phyloP scores from a whole-genome alignment of 352 stramenopile genomes.

The Phytopythium litorale region DNA sequence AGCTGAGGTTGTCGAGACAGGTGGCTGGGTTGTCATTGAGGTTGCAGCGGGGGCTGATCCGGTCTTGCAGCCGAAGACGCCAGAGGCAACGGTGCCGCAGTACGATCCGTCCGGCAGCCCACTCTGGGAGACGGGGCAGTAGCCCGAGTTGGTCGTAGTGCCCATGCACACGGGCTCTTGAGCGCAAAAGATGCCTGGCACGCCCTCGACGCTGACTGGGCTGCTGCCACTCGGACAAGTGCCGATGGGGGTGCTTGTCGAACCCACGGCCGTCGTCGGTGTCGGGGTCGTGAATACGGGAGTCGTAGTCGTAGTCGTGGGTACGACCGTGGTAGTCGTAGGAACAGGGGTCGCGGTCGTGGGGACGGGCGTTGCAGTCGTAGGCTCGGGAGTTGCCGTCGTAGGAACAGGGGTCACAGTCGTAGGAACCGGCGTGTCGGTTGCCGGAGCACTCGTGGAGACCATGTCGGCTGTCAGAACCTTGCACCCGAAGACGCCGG shows the following conservation, averaged over 20 bases:
- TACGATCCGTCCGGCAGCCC: constrained; percentile 8
- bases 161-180: constrained; percentile 5
- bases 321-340: neutral
- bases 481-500: constrained; percentile 43
- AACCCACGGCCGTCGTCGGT: neutral
- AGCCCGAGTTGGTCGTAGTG: neutral
- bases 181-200: constrained; percentile 6
- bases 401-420: neutral
- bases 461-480: constrained; percentile 23
- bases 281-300: neutral
- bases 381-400: neutral
- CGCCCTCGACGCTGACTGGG: constrained; percentile 9
- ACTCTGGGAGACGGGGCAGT: constrained; percentile 7
- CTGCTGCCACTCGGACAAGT: neutral
- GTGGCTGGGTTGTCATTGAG: neutral
- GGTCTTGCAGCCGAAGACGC: constrained; percentile 10
- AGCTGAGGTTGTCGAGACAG: neutral
- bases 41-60: neutral
- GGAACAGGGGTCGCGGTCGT: neutral
- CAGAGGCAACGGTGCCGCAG: constrained; percentile 7
- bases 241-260: neutral
- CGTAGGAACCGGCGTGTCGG: neutral
- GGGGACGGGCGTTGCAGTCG: neutral
- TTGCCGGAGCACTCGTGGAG: neutral
- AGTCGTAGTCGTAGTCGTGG: neutral